Evolutionary conservation across 495 filamentous ascomycete genomes (phyloP), one percentile per base, ranked within the genome.

Genomic region (Xeromyces bisporus): DNA sequence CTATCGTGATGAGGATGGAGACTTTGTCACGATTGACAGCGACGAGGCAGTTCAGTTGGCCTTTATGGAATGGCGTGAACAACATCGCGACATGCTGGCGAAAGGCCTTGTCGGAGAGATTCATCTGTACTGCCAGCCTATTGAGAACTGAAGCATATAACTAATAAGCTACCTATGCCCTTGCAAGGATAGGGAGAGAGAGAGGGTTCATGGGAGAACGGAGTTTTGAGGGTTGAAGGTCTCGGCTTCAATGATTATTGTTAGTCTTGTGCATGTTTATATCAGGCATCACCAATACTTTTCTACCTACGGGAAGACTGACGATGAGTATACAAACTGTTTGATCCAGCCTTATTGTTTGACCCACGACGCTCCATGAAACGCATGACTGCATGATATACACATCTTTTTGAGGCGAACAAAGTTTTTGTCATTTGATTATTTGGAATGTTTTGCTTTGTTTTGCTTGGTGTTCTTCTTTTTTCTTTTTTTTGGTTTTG

Each of bases 41-140:
- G 87, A 97, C 41, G 89, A 97, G 41, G 89, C 93, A 34, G 87
- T 97, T 14, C 79, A 84, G 40, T 77, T 81, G 27, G 89, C 89
- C 11, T 94, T 96, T 45, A 73, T 85, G 53, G 84, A 86, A 39
- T 93, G 83, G 78, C 73, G 78, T 32, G 82, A 89, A 38, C 69
- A 75, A 37, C 67, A 78, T 39, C 66, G 66, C 12, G 69, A 71
- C 12, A 65, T 66, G 48, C 68, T 72, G 35, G 62, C 66, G 33
- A 55, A 63, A 35, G 78, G 71, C 11, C 65, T 74, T 36, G 69
- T 85, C 26, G 80, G 77, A 30, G 84, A 93, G 60, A 89, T 93
- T 41, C 77, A 86, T 48, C 70, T 93, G 8, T 86, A 62, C 39
- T 75, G 71, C 48, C 69, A 74, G 43, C 55, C 51, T 8, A 51